These are phyloP conservation scores for Trichomonascaceae sp. DNA, from an alignment of 1,139 yeast species.

Conservation along the genomic window DNA sequence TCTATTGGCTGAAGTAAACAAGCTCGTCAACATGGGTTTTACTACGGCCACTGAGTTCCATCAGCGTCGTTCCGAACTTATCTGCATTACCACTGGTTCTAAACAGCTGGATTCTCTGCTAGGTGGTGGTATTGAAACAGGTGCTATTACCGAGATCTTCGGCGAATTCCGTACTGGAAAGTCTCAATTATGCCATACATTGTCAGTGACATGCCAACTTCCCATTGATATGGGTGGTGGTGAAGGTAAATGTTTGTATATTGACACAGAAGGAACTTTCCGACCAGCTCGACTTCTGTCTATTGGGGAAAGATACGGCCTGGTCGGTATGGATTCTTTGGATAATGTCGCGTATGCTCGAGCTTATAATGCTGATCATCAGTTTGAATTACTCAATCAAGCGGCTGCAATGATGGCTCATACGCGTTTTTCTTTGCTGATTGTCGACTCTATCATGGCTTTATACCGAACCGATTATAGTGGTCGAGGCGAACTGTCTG, in stretches of 20 bases:
- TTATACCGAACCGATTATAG: conserved; percentile 90
- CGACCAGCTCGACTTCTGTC: conserved; percentile 86
- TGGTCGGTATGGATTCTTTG: conserved; percentile 89
- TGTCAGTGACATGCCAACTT: conserved; percentile 93
- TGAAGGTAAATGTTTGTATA: conserved; percentile 93
- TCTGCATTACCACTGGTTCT: conserved; percentile 92
- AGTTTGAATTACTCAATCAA: conserved; percentile 72
- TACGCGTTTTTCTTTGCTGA: conserved; percentile 65
- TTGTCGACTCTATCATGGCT: conserved; percentile 96
- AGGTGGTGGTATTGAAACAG: conserved; percentile 98
- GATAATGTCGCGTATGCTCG: conserved; percentile 97
- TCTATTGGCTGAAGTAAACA: conserved; percentile 73
- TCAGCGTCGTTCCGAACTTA: conserved; percentile 80
- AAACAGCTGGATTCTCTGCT: conserved; percentile 86
- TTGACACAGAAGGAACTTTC: conserved; percentile 96
- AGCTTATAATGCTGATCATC: conserved; percentile 97
- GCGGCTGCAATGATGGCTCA: conserved; percentile 98
- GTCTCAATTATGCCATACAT: conserved; percentile 92
- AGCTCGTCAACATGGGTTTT: conserved; percentile 91
- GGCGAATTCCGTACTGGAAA: conserved; percentile 99
- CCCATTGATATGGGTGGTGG: conserved; percentile 99
- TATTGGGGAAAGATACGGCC: conserved; percentile 86
- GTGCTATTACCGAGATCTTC: conserved; percentile 91
- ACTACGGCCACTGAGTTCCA: conserved; percentile 97
- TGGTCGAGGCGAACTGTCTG: conserved; percentile 94